Evolutionary conservation across 2,329 filamentous ascomycete species (phyloP), one percentile per base, ranked within the genome.

Genomic region (Elsinoe necatrix): DNA sequence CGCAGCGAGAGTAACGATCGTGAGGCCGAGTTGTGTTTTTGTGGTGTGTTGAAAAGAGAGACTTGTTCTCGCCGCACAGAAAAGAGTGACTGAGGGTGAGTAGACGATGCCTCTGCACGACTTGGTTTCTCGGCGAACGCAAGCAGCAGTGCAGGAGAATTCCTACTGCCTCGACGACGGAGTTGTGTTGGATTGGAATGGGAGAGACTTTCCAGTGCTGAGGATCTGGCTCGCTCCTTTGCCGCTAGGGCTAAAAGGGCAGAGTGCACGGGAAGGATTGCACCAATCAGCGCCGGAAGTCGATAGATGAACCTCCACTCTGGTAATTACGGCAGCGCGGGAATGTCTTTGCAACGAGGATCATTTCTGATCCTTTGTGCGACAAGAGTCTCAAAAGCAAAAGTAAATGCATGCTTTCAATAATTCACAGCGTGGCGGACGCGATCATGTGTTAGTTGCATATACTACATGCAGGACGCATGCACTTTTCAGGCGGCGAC

Each of bases 61-160:
- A 47, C 31, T 9, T 16, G 23, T 8, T 31, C 23, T 23, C 21
- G 29, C 29, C 20, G 55, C 55, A 57, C 18, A 34, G 37, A 27
- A 57, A 57, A 34, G 56, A 57, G 29, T 57, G 56, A 57, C 56
- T 57, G 48, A 11, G 39, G 55, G 56, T 57, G 56, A 57, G 56
- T 52, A 21, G 20, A 37, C 16, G 18, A 27, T 37, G 31, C 29
- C 4, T 25, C 41, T 52, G 48, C 48, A 18, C 48, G 48, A 52
- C 31, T 52, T 25, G 48, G 20, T 52, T 52, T 20, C 48, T 52
- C 48, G 48, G 31, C 48, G 29, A 52, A 52, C 48, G 48, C 48
- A 37, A 29, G 48, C 31, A 20, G 25, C 25, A 34, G 48, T 29
- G 25, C 25, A 34, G 48, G 29, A 52, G 25, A 23, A 52, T 35